Base-by-base conservation (phyloP, 495 filamentous ascomycete species). In the Aspergillus haitiensis region DNA sequence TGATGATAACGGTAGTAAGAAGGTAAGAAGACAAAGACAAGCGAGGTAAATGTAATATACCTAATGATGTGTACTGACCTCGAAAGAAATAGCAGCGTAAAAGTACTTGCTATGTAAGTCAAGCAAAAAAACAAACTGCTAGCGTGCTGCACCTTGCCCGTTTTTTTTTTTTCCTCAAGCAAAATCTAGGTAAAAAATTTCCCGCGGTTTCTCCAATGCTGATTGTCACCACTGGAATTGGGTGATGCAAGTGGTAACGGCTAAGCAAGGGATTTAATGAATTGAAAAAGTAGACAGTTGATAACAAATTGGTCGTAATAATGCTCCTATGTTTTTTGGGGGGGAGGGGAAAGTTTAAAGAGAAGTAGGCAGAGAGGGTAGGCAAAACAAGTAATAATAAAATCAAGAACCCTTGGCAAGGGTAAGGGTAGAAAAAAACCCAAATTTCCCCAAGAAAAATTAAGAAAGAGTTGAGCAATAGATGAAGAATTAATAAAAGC, bases 61-160 rank as follows among this genome's bases (percentile, higher is more conserved):
- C 37, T 37, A 58, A 12, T 31, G 16, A 27, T 27, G 21, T 27
- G 15, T 55, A 55, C 56, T 58, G 55, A 64, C 61, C 61, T 51
- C 59, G 47, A 64, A 58, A 55, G 36, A 52, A 34, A 16, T 39
- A 52, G 40, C 33, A 50, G 56, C 51, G 51, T 58, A 52, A 47
- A 58, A 49, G 46, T 58, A 60, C 47, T 54, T 34, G 58, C 52
- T 39, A 59, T 50, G 52, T 58, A 52, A 57, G 21, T 59, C 52
- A 31, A 58, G 55, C 62, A 51, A 55, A 59, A 64, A 67, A 67
- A 62, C 53, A 67, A 61, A 64, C 39, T 52, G 66, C 66, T 68
- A 68, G 66, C 63, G 66, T 46, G 66, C 58, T 68, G 66, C 66
- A 68, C 45, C 58, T 53, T 68, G 63, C 66, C 66, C 66, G 66